Percentiles rank a stretch among this genome's conserved stretches.
Conservation (phyloP, 768 basidiomycete species). For the Coprinellus aureogranulatus region DNA sequence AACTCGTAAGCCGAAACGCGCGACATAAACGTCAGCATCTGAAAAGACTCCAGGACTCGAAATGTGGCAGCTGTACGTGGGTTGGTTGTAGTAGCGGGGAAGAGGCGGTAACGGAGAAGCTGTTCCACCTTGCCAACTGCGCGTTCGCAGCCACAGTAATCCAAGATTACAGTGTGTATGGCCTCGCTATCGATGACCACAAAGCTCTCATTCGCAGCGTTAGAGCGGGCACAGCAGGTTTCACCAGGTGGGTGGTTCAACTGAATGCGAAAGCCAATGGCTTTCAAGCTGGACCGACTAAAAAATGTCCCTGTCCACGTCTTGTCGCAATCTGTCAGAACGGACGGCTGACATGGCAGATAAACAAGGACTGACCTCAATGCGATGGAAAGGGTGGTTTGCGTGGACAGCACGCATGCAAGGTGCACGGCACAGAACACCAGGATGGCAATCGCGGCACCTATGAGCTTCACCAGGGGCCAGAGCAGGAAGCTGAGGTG, state of each 20-base stretch:
- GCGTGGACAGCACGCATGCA: too few species aligned
- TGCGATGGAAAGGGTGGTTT: conserved; percentile 15
- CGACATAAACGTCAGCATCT: conserved; percentile 4
- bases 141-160: conserved; percentile 28
- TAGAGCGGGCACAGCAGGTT: conserved; percentile 14
- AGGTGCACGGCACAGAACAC: too few species aligned
- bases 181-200: conserved; percentile 21
- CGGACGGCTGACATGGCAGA: neutral
- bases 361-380: conserved; percentile 14
- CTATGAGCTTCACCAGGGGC: too few species aligned
- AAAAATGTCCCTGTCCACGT: conserved; percentile 21
- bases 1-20: neutral
- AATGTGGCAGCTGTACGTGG: conserved; percentile 5
- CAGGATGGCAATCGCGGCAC: too few species aligned
- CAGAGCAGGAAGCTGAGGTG: too few species aligned
- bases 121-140: conserved; percentile 18
- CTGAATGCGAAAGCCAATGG: conserved; percentile 13
- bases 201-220: conserved; percentile 19
- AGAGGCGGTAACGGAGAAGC: conserved; percentile 16
- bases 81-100: conserved; percentile 1
- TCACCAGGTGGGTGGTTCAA: conserved; percentile 15
- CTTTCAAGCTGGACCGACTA: neutral
- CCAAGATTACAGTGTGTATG: conserved; percentile 24
- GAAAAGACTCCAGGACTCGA: conserved; percentile 7
- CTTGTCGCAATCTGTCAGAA: conserved; percentile 5